These are phyloP conservation scores for Moesziomyces antarcticus DNA, from an alignment of 1,284 basidiomycete genomes.

Conservation along the genomic window DNA sequence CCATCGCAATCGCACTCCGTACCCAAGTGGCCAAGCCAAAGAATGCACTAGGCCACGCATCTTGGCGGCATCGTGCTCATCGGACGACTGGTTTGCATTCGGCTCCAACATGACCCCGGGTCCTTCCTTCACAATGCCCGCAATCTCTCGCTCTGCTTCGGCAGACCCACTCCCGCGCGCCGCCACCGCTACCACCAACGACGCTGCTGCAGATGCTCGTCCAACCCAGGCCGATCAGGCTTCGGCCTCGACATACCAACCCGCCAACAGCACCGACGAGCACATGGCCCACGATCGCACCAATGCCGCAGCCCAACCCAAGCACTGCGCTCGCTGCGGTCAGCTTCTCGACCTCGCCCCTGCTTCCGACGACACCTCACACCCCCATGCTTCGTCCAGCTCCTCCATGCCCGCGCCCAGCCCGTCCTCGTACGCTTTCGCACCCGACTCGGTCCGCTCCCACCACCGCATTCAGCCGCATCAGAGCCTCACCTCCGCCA, in stretches of 20 bases:
- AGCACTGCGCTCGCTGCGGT: constrained; percentile 40
- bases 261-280: background rate
- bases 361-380: constrained; percentile 11
- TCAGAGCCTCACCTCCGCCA: constrained; percentile 44
- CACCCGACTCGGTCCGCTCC: constrained; percentile 38
- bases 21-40: too few relatives aligned
- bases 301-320: constrained; percentile 23
- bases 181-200: background rate
- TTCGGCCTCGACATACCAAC: background rate
- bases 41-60: too few relatives aligned
- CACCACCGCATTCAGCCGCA: constrained; percentile 38
- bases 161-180: constrained; percentile 1
- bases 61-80: too few relatives aligned
- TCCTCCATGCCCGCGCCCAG: constrained; percentile 42
- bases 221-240: background rate
- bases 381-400: constrained; percentile 10
- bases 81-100: too few relatives aligned
- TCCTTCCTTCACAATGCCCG: constrained; percentile 42
- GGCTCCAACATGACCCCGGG: constrained; percentile 38
- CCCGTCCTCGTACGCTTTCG: constrained; percentile 47
- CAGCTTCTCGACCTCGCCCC: constrained; percentile 35
- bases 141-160: constrained; percentile 7
- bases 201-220: background rate
- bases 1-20: too few relatives aligned
- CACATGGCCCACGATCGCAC: background rate